Percentiles rank a stretch among this genome's conserved stretches.
Conservation (phyloP, 805 yeast species). For the Spathaspora hagerdaliae region DNA sequence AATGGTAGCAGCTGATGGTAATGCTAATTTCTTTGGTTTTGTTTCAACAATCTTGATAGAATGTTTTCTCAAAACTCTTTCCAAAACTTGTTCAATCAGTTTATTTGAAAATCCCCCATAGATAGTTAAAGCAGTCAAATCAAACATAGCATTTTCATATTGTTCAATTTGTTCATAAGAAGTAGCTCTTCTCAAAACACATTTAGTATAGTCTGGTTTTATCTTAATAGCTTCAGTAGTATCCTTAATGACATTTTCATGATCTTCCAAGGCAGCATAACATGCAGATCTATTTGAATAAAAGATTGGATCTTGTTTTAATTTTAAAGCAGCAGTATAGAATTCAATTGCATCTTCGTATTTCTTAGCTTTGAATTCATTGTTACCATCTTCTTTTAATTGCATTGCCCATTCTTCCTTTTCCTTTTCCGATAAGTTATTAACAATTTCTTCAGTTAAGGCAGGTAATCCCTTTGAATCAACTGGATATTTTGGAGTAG, state of each 20-base stretch:
- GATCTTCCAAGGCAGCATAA: constrained; percentile 75
- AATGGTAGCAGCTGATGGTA: constrained; percentile 82
- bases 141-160: constrained; percentile 84
- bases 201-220: constrained; percentile 88
- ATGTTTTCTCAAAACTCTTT: constrained; percentile 78
- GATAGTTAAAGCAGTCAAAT: constrained; percentile 83
- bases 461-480: constrained; percentile 55
- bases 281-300: constrained; percentile 97
- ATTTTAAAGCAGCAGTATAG: constrained; percentile 72
- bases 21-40: constrained; percentile 48
- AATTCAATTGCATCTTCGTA: constrained; percentile 72
- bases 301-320: constrained; percentile 81
- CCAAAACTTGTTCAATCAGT: constrained; percentile 74
- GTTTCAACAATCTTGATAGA: constrained; percentile 70
- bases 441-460: constrained; percentile 44
- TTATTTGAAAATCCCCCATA: constrained; percentile 80
- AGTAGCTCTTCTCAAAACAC: constrained; percentile 87
- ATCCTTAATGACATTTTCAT: constrained; percentile 82
- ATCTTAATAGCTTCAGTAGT: constrained; percentile 80
- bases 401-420: constrained; percentile 65
- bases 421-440: constrained; percentile 44
- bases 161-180: constrained; percentile 81
- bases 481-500: constrained; percentile 44
- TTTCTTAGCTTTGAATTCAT: constrained; percentile 64
- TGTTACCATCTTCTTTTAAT: constrained; percentile 88